Base-by-base conservation (phyloP, 371 early-diverging fungal genomes). In the Parasitella parasitica region DNA sequence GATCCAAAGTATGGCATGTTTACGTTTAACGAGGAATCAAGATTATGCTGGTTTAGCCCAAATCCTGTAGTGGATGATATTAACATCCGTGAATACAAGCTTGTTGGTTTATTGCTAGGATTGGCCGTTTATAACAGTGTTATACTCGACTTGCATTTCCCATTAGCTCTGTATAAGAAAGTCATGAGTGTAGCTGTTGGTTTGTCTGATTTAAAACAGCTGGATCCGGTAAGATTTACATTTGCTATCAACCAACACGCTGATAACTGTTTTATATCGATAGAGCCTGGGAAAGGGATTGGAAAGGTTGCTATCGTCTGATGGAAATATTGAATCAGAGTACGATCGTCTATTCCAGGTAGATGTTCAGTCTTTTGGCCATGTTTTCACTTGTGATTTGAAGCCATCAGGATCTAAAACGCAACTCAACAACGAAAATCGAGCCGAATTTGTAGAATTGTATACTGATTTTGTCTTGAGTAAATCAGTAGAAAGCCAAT, bases 1-100 rank as follows among this genome's bases (percentile, higher is more conserved):
- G 94, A 95, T 66, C 88, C 91, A 15, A 89, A 94, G 66, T 97
- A 93, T 69, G 97, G 95, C 30, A 92, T 98, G 85, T 98, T 96
- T 67, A 72, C 64, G 9, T 89, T 84, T 53, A 91, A 95, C 59
- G 94, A 95, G 20, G 93, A 93, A 61, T 86, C 91, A 16, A 80
- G 88, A 22, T 75, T 92, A 30, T 92, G 91, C 67, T 95, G 97
- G 94, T 94, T 97, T 63, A 88, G 83, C 39, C 88, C 89, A 15
- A 83, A 84, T 57, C 80, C 86, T 6, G 65, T 84, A 24, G 88
- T 89, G 54, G 88, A 91, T 34, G 84, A 83, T 63, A 51, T 63
- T 18, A 74, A 79, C 3, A 70, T 84, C 38, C 82, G 89, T 49
- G 94, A 96, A 77, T 94, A 91, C 67, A 88, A 89, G 49, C 85